Evolutionary conservation across 2,329 filamentous ascomycete genomes (phyloP), one percentile per base, ranked within the genome.

Genomic region (Ceratocystiopsis minuta): DNA sequence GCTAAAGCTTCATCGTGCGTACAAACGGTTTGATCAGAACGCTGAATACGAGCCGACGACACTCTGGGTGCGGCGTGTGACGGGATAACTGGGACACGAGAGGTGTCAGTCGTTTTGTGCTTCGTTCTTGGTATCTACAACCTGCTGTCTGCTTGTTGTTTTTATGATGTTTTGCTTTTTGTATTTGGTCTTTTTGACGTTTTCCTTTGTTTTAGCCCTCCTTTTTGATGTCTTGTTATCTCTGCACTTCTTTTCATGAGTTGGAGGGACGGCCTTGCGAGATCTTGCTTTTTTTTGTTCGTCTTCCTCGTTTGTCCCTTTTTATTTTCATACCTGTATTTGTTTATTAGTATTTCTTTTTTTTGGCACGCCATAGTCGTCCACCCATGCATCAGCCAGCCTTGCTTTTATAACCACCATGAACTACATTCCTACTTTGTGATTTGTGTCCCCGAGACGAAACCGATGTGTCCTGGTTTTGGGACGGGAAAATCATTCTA

Each of bases 1-100:
- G 1, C 60, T 90, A 52, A 78, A 77, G 57, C 63, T 90, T 42
- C 74, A 83, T 55, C 65, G 80, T 17, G 78, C 80, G 11, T 79
- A 81, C 60, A 87, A 84, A 62, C 70, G 82, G 38, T 67, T 76
- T 50, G 80, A 87, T 51, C 71, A 78, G 48, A 70, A 79, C 41
- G 68, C 67, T 3, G 65, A 67, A 32, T 79, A 67, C 51, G 76
- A 82, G 52, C 73, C 72, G 12, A 78, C 76, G 0, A 72, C 72
- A 28, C 60, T 92, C 11, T 92, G 84, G 84, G 80, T 92, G 39
- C 71, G 78, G 52, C 68, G 84, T 48, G 78, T 86, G 46, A 86
- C 81, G 16, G 72, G 67, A 38, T 51, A 36, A 38, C 10, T n/a
- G 15, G n/a, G 16, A 2, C n/a, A 12, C 16, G 14, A 20, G 31